Conservation (phyloP, 805 yeast species). For the Wickerhamiella azyma region DNA sequence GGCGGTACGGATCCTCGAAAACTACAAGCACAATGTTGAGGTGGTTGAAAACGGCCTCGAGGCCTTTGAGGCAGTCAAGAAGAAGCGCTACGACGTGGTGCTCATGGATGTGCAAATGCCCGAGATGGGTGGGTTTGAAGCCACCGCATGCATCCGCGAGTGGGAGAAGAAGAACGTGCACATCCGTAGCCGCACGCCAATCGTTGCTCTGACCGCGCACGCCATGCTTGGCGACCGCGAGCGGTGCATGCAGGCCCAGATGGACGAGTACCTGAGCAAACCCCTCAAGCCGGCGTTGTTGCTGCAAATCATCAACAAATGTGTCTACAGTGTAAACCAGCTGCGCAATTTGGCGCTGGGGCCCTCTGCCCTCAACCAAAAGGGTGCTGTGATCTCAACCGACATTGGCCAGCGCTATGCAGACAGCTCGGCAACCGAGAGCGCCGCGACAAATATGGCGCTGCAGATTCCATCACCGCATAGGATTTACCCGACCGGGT, state of each 20-base stretch:
- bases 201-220: conserved; percentile 82
- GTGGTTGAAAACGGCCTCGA: conserved; percentile 81
- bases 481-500: conserved; percentile 1
- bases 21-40: conserved; percentile 70
- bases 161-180: conserved; percentile 77
- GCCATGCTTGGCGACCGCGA: conserved; percentile 92
- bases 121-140: conserved; percentile 89
- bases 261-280: conserved; percentile 84
- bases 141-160: conserved; percentile 71
- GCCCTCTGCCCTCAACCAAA: conserved; percentile 17
- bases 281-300: conserved; percentile 74
- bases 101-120: conserved; percentile 95
- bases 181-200: conserved; percentile 64
- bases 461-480: conserved; percentile 4
- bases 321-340: conserved; percentile 42
- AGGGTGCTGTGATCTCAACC: conserved; percentile 14
- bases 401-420: conserved; percentile 20
- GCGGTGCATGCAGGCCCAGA: conserved; percentile 71
- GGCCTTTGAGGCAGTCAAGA: conserved; percentile 62
- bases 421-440: conserved; percentile 21
- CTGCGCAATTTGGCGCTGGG: conserved; percentile 27
- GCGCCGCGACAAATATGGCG: conserved; percentile 15
- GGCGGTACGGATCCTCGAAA: conserved; percentile 73
- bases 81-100: conserved; percentile 60
- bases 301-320: conserved; percentile 73